phyloP scores from a whole-genome alignment of 2,329 filamentous ascomycete genomes.

The Phialophora chinensis region DNA sequence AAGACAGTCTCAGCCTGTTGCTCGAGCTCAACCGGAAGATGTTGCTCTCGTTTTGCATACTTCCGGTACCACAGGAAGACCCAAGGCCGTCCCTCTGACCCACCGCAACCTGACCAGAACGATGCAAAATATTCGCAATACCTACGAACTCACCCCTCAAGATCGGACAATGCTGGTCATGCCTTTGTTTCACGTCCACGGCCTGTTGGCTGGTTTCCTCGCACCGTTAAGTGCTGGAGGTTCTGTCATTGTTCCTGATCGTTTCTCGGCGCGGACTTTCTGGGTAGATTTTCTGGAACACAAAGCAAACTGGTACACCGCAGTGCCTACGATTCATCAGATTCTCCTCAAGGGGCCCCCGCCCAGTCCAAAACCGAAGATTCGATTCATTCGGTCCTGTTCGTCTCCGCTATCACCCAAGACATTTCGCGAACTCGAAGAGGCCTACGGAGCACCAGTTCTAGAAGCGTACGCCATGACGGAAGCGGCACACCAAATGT shows the following conservation, averaged over 20 bases:
- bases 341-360: constrained; percentile 77
- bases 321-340: constrained; percentile 91
- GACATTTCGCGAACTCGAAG: constrained; percentile 78
- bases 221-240: constrained; percentile 77
- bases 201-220: constrained; percentile 81
- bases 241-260: constrained; percentile 76
- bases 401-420: constrained; percentile 83
- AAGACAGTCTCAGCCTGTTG: constrained; percentile 55
- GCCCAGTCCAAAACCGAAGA: constrained; percentile 71
- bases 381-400: constrained; percentile 87
- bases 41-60: constrained; percentile 83
- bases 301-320: constrained; percentile 88
- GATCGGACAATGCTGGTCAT: constrained; percentile 88
- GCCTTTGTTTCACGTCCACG: constrained; percentile 90
- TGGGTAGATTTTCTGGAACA: constrained; percentile 77
- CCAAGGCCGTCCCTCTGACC: constrained; percentile 75
- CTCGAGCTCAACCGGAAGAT: constrained; percentile 73
- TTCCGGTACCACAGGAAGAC: constrained; percentile 81
- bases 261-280: constrained; percentile 83
- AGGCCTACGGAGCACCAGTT: constrained; percentile 76
- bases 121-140: constrained; percentile 81
- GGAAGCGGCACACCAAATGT: constrained; percentile 69
- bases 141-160: constrained; percentile 71
- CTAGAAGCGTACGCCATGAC: constrained; percentile 94
- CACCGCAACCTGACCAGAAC: constrained; percentile 81